These are phyloP conservation scores for Nannizziopsis barbatae DNA, from an alignment of 2,329 filamentous ascomycete genomes.

Conservation along the genomic window DNA sequence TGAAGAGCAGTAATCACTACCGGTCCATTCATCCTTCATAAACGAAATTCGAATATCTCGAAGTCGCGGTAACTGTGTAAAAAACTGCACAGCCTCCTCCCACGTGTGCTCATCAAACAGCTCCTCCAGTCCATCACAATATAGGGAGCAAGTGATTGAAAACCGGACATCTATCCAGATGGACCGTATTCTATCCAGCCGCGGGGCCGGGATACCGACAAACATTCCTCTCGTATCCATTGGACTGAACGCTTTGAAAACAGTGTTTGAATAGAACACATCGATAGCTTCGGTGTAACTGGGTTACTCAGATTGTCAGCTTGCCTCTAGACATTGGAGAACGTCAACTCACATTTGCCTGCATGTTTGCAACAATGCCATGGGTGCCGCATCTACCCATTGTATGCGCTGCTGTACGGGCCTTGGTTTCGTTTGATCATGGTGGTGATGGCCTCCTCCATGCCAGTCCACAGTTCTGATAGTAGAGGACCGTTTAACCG, in stretches of 20 bases:
- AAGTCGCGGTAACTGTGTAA: slow-evolving; percentile 3
- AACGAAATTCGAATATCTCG: slow-evolving; percentile 9
- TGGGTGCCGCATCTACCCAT: slow-evolving; percentile 5
- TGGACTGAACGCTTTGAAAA: slow-evolving; percentile 7
- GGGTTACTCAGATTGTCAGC: not conserved
- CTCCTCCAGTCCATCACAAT: slow-evolving; percentile 9
- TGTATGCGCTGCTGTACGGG: slow-evolving; percentile 2
- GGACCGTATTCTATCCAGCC: slow-evolving; percentile 8
- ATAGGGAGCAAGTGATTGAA: slow-evolving; percentile 8
- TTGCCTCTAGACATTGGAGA: not conserved
- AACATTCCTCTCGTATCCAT: not conserved
- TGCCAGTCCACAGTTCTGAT: slow-evolving; percentile 7
- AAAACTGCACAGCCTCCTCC: not conserved
- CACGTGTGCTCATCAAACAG: slow-evolving; percentile 6
- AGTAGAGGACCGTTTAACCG: not conserved
- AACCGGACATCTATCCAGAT: slow-evolving; percentile 12
- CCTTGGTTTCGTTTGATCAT: not conserved
- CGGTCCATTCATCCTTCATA: slow-evolving; percentile 8
- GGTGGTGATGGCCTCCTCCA: not conserved
- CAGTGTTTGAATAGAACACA: slow-evolving; percentile 8
- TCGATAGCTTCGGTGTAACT: slow-evolving; percentile 11
- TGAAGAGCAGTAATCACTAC: slow-evolving; percentile 4
- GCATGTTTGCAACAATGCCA: slow-evolving; percentile 9
- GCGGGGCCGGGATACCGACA: slow-evolving; percentile 1
- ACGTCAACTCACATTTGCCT: slow-evolving; percentile 7